Conservation (phyloP, 2,329 filamentous ascomycete genomes). For the Dothistroma septosporum region DNA sequence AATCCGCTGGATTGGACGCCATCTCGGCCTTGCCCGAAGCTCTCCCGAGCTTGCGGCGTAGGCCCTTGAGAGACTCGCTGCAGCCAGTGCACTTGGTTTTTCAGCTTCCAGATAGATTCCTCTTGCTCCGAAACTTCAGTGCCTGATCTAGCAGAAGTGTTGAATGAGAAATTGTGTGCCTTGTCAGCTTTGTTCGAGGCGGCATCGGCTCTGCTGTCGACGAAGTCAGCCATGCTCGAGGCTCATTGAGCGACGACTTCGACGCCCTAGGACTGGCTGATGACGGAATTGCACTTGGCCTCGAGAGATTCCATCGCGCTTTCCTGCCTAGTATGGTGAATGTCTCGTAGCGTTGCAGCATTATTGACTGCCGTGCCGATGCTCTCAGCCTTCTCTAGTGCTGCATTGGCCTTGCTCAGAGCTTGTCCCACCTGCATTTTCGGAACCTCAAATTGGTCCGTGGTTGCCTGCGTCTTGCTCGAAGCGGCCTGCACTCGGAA, state of each 20-base stretch:
- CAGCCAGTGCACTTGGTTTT: too few species aligned
- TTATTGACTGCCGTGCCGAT: background rate
- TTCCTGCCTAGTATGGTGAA: background rate
- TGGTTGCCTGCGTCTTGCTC: background rate
- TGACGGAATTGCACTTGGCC: background rate
- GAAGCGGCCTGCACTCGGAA: background rate
- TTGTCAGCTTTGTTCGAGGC: background rate
- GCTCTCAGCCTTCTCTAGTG: background rate
- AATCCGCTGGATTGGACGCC: too few species aligned
- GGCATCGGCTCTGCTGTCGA: background rate
- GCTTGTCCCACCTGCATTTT: background rate
- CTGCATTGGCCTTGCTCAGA: background rate
- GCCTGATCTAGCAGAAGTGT: background rate
- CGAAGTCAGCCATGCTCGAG: background rate
- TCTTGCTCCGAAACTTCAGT: too few species aligned
- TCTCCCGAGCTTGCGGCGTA: too few species aligned
- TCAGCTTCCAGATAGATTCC: background rate
- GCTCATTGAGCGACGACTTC: background rate
- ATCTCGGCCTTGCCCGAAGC: too few species aligned
- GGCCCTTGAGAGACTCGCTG: too few species aligned
- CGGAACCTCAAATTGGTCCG: background rate
- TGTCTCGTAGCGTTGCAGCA: background rate
- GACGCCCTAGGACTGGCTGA: background rate
- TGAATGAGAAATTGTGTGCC: background rate
- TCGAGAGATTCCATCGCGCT: background rate